These are phyloP conservation scores for Artemisia argyi DNA, from an alignment of 129 eudicot species.

Conservation along the genomic window DNA sequence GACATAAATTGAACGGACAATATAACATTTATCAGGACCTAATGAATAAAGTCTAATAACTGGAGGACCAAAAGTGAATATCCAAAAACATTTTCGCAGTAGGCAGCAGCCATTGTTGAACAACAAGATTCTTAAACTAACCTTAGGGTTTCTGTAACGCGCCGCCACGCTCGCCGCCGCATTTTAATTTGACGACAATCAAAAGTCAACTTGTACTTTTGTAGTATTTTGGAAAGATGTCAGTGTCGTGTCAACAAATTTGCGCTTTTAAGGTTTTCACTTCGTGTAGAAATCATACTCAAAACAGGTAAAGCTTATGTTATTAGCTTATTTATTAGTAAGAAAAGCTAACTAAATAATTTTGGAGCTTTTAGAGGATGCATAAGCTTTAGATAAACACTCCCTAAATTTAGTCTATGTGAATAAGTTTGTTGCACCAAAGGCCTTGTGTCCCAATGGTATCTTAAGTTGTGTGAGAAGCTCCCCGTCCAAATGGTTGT, in stretches of 20 bases:
- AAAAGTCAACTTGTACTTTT: background rate
- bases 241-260: conserved; percentile 23
- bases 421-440: too few relatives aligned
- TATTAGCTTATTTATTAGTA: too few relatives aligned
- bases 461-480: too few relatives aligned
- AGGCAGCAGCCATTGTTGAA: conserved; percentile 12
- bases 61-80: background rate
- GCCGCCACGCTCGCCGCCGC: conserved; percentile 11
- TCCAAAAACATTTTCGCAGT: background rate
- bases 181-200: background rate
- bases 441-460: too few relatives aligned
- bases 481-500: too few relatives aligned
- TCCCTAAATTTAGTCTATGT: too few relatives aligned
- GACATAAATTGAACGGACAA: too few relatives aligned
- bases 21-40: too few relatives aligned
- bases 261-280: conserved; percentile 28
- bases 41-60: background rate
- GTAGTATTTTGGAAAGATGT: conserved; percentile 26
- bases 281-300: conserved; percentile 9
- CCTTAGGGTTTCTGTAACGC: conserved; percentile 1
- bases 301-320: too few relatives aligned
- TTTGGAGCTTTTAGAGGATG: too few relatives aligned
- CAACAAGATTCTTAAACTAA: background rate
- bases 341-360: too few relatives aligned
- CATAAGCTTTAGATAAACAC: too few relatives aligned